Evolutionary conservation across 2,329 filamentous ascomycete genomes (phyloP), one percentile per base, ranked within the genome.

Genomic region (Trichoderma endophyticum): DNA sequence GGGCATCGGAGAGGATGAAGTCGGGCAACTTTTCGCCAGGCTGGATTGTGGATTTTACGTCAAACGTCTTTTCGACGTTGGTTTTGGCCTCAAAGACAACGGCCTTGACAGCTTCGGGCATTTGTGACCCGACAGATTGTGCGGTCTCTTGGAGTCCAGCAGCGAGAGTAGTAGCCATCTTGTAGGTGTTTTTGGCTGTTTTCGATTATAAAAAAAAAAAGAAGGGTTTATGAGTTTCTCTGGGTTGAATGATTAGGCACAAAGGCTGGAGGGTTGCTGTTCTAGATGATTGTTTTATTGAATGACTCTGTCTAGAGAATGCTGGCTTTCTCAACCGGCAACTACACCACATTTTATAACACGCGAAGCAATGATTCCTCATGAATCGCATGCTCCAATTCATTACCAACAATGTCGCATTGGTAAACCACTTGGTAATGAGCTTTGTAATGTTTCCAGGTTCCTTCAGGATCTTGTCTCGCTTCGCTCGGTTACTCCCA

Each of bases 1-100:
- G 75, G 26, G 82, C 83, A 71, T 83, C 77, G 18, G 71, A 71
- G 34, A 84, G 76, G 8, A 43, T 71, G 74, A 83, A 83, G 1
- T 75, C 64, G 5, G 82, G 81, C 12, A 84, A 72, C 11, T 74
- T 75, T 61, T 78, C 76, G 43, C 81, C 82, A 4, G 77, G 75
- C 69, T 83, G 74, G 71, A 83, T 78, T 5, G 77, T 76, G 4
- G 73, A 73, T 12, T 71, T 69, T 4, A 71, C 73, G 48, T 80
- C 76, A 67, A 79, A 81, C 3, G 69, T 6, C 15, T 54, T 34
- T 4, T 57, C 21, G 15, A 59, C 32, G 6, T 30, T 43, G 32
- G 18, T 26, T 12, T 43, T 59, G 21, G 64, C 64, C 21, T 18
- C 64, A 15, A 28, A 28, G 32, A 67, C 11, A 4, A 67, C 18